A percentile compares a stretch with the other conserved stretches of the same genome.
These are phyloP conservation scores for Podospora conica DNA, from an alignment of 495 filamentous ascomycete species.

Conservation along the genomic window DNA sequence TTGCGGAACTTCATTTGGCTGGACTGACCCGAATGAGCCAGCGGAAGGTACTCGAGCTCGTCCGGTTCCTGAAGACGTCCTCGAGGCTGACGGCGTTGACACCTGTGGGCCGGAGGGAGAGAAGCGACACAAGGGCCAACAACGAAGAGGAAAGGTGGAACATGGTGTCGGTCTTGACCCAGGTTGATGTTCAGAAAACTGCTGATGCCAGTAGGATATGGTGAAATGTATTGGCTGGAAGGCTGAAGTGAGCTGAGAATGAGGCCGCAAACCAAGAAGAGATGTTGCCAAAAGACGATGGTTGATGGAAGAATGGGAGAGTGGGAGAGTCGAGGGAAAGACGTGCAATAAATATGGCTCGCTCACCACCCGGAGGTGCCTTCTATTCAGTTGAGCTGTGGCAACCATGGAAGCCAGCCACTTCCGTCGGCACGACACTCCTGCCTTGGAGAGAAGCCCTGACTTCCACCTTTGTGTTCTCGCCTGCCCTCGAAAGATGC, in stretches of 20 bases:
- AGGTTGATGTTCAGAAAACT: background rate
- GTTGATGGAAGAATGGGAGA: background rate
- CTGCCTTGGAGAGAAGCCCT: background rate
- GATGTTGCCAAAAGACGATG: background rate
- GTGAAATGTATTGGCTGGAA: background rate
- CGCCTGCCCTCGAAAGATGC: background rate
- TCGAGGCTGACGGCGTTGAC: background rate
- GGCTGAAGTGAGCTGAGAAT: background rate
- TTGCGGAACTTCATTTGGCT: background rate
- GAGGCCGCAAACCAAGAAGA: background rate
- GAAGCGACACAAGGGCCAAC: background rate
- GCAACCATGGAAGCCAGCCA: background rate
- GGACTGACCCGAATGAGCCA: background rate
- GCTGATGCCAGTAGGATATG: background rate
- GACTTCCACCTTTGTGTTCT: background rate
- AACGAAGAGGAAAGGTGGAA: background rate
- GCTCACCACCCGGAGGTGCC: background rate
- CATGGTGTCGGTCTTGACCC: background rate
- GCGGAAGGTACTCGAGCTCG: background rate
- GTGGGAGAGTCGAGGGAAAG: background rate
- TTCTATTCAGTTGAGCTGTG: background rate
- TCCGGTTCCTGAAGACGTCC: background rate
- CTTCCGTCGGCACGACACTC: background rate
- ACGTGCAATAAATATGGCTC: background rate
- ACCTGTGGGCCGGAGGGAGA: background rate